phyloP scores from a whole-genome alignment of 768 basidiomycete species.

The Rhodotorula diobovata region DNA sequence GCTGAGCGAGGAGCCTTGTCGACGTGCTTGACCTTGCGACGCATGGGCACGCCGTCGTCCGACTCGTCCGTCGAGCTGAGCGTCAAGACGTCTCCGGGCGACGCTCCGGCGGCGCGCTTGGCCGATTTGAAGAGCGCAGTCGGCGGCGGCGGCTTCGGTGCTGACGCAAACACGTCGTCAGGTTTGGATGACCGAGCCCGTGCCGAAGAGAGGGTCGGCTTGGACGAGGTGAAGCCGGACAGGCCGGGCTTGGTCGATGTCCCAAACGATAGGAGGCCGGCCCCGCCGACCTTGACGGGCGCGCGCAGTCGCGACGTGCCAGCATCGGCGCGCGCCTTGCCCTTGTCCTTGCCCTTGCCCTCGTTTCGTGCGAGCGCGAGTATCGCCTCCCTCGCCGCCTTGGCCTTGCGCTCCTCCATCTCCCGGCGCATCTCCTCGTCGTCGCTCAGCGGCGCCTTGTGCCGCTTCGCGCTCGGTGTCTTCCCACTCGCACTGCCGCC shows the following conservation, averaged over 20 bases:
- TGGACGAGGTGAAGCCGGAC: background rate
- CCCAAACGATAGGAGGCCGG: background rate
- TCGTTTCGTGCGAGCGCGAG: background rate
- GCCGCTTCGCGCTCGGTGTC: too few relatives aligned
- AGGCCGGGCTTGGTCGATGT: background rate
- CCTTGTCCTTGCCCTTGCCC: slow-evolving; percentile 9
- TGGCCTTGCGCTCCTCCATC: background rate
- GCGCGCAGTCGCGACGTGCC: background rate
- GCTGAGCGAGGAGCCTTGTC: background rate
- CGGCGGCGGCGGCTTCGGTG: background rate
- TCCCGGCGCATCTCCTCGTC: background rate
- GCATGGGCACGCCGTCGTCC: background rate
- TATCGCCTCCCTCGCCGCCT: background rate
- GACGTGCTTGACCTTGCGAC: background rate
- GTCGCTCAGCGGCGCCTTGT: background rate
- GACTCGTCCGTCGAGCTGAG: background rate
- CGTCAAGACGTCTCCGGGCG: too few relatives aligned
- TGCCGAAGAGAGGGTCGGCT: background rate
- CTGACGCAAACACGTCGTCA: background rate
- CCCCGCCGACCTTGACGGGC: background rate
- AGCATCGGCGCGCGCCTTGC: background rate
- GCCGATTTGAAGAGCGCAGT: background rate
- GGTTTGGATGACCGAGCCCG: background rate
- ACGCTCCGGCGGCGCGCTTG: too few relatives aligned
- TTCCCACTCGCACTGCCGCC: background rate